phyloP scores from a whole-genome alignment of 1,139 yeast species.

The Lodderomyces margitis region DNA sequence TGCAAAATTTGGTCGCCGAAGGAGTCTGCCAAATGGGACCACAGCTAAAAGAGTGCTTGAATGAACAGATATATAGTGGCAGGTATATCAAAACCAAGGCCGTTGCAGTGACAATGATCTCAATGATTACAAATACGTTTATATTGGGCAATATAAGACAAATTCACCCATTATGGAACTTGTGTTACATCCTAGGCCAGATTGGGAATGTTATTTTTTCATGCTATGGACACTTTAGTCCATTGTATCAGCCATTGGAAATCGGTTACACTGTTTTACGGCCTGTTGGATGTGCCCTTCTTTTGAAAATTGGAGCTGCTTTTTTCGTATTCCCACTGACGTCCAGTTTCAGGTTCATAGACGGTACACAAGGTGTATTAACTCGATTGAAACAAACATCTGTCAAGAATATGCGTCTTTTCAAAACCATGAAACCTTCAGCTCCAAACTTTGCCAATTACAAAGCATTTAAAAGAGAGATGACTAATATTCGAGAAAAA shows the following conservation, averaged over 20 bases:
- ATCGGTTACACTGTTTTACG: slow-evolving; percentile 23
- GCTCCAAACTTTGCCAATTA: slow-evolving; percentile 24
- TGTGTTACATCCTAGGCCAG: slow-evolving; percentile 23
- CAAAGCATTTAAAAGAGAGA: slow-evolving; percentile 20
- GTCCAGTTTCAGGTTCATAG: slow-evolving; percentile 24
- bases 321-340: slow-evolving; percentile 32
- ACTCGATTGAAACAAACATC: slow-evolving; percentile 17
- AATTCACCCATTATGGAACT: slow-evolving; percentile 21
- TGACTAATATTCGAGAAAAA: slow-evolving; percentile 20
- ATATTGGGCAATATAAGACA: slow-evolving; percentile 24
- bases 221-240: slow-evolving; percentile 29
- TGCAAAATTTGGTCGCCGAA: slow-evolving; percentile 21
- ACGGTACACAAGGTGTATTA: slow-evolving; percentile 19
- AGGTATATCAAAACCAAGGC: slow-evolving; percentile 27
- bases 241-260: slow-evolving; percentile 24
- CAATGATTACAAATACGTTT: slow-evolving; percentile 25
- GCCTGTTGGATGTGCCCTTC: slow-evolving; percentile 27
- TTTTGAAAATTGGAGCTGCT: slow-evolving; percentile 19
- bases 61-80: slow-evolving; percentile 26
- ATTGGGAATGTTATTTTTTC: slow-evolving; percentile 23
- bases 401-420: slow-evolving; percentile 24
- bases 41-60: slow-evolving; percentile 20
- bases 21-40: slow-evolving; percentile 28
- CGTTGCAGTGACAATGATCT: slow-evolving; percentile 26
- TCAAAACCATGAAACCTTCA: slow-evolving; percentile 31